These are phyloP conservation scores for Rhodomyrtus tomentosa DNA, from an alignment of 345 rosid species.

Conservation along the genomic window DNA sequence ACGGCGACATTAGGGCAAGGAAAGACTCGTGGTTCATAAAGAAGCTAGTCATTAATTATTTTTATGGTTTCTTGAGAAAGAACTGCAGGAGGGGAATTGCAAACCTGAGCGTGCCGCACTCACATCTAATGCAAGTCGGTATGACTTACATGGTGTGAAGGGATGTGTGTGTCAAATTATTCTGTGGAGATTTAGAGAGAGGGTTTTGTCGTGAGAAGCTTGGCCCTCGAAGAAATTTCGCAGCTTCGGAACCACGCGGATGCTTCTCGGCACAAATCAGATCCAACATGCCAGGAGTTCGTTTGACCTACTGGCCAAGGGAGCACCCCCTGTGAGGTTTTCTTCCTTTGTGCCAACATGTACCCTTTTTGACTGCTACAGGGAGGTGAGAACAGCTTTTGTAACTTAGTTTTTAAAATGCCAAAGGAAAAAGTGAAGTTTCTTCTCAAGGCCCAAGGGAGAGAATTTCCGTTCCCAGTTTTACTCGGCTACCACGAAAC, in stretches of 20 bases:
- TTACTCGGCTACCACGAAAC: background rate
- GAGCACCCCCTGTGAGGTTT: background rate
- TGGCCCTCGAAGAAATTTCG: background rate
- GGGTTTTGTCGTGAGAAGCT: background rate
- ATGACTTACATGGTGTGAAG: constrained; percentile 99
- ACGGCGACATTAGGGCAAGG: constrained; percentile 92
- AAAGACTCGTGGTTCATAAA: constrained; percentile 97
- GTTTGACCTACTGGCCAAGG: background rate
- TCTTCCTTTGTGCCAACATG: background rate
- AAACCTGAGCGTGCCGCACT: constrained; percentile 88
- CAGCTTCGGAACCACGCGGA: background rate
- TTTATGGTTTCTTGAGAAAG: constrained; percentile 88
- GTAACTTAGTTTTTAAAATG: background rate
- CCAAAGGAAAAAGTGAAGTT: background rate
- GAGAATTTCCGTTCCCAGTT: background rate
- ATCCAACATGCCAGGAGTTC: background rate
- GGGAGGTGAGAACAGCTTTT: background rate
- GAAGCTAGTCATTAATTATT: constrained; percentile 86
- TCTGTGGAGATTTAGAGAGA: background rate
- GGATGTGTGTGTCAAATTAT: background rate
- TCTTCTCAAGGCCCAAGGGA: background rate
- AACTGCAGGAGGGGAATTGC: constrained; percentile 93
- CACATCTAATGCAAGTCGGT: constrained; percentile 93
- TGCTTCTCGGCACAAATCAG: background rate
- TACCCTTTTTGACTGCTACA: background rate